These are phyloP conservation scores for Phytophthora sojae DNA, from an alignment of 352 stramenopile genomes.

Conservation along the genomic window DNA sequence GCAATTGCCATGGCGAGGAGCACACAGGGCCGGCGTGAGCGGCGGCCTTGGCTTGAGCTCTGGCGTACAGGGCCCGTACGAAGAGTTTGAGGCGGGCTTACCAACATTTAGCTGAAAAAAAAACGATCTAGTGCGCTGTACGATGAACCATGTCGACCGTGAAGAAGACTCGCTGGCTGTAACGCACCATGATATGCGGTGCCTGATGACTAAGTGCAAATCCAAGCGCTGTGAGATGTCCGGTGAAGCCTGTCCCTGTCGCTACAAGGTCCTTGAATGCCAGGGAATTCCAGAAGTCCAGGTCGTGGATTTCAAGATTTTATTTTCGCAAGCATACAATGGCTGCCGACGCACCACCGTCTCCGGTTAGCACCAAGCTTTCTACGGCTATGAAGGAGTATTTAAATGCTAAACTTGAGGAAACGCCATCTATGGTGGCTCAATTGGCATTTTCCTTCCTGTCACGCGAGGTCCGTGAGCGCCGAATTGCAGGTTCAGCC, in stretches of 20 bases:
- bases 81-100: neutral
- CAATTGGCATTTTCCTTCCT: too few relatives aligned
- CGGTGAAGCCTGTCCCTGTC: neutral
- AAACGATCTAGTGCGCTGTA: neutral
- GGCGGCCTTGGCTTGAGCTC: neutral
- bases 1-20: too few relatives aligned
- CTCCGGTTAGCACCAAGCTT: neutral
- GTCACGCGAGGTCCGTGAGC: too few relatives aligned
- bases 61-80: neutral
- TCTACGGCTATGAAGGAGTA: neutral
- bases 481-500: too few relatives aligned
- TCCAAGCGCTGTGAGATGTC: neutral
- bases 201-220: neutral
- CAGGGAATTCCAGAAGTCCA: neutral
- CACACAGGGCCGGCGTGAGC: neutral
- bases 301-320: neutral
- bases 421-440: neutral
- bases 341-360: neutral
- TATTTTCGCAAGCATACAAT: neutral
- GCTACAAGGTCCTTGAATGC: neutral
- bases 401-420: neutral
- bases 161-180: neutral
- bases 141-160: neutral
- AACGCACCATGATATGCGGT: neutral
- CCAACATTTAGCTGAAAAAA: neutral